Evolutionary conservation across 179 eudicot species (phyloP), one percentile per base, ranked within the genome.

Genomic region (Spinacia oleracea): DNA sequence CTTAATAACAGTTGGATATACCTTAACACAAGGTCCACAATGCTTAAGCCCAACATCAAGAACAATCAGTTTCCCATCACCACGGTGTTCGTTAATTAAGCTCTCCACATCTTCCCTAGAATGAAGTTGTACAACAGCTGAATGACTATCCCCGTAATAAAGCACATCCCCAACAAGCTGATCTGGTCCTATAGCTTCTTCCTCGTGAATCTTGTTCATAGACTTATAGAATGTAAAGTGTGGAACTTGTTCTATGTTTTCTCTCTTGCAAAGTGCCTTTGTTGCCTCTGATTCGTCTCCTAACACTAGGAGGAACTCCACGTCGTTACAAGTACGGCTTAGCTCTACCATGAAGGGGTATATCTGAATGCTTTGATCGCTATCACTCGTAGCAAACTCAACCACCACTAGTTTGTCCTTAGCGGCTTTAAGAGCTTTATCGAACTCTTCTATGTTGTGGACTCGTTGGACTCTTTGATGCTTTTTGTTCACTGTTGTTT

Each of bases 11-110:
- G 99, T 96, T 0, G 99, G 98, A 73, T 96, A 96, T 6, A 96
- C 97, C 91, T 91, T 96, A 18, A 93, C 99, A 65, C 99, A 96
- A 7, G 99, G 98, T 7, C 99, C 99, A 29, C 99, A 96, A n/a
- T 96, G 94, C 86, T 93, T 93, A n/a, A 96, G 80, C 42, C 99
- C 99, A 12, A 96, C 98, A 23, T 96, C 99, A 0, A 96, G 86
- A 15, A 96, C 99, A 0, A 96, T 71, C n/a, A 96, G 82, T 75
- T 93, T 93, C 7, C 77, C 77, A 21, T 89, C 96, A 0, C n/a
- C 86, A 50, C 81, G 85, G 77, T 96, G 96, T 0, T 83, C 89
- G 7, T 72, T 81, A 21, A 96, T 92, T 75, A 96, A 70, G 9
- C 46, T 53, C 90, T 88, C 86, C 27, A 93, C 98, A 15, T 93